Percentiles rank a stretch among this genome's conserved stretches.
These are phyloP conservation scores for Termitomyces sp. DNA, from an alignment of 768 basidiomycete species.

Conservation along the genomic window DNA sequence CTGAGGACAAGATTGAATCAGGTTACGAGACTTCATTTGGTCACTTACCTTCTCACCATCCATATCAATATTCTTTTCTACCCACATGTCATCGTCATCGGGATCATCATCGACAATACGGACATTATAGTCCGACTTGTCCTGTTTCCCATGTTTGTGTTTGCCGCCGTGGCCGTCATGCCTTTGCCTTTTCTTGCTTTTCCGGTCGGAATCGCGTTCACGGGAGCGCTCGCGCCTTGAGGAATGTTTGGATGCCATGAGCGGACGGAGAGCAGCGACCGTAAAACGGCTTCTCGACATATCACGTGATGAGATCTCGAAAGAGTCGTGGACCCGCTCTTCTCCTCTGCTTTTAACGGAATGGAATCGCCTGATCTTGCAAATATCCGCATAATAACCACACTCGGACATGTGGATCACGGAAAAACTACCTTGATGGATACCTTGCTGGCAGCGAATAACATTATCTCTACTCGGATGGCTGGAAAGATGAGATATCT, in stretches of 20 bases:
- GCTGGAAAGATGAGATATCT: conserved; percentile 96
- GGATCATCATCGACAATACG: conserved; percentile 68
- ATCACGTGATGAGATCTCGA: conserved; percentile 15
- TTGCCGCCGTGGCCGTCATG: conserved; percentile 36
- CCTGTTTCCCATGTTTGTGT: conserved; percentile 39
- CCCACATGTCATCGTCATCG: conserved; percentile 75
- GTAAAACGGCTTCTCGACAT: conserved; percentile 7
- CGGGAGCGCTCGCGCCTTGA: conserved; percentile 28
- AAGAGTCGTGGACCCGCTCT: too few species aligned
- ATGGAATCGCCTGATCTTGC: conserved; percentile 34
- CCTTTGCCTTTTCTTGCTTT: conserved; percentile 51
- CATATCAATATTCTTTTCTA: conserved; percentile 81
- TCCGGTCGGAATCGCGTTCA: conserved; percentile 37
- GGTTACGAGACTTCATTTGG: not conserved
- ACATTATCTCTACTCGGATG: conserved; percentile 91
- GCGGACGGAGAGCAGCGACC: not conserved
- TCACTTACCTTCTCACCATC: conserved; percentile 66
- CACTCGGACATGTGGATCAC: conserved; percentile 90
- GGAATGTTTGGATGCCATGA: conserved; percentile 17
- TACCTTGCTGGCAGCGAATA: conserved; percentile 91
- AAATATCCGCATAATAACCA: conserved; percentile 75
- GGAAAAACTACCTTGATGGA: conserved; percentile 97
- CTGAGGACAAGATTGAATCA: conserved; percentile 28
- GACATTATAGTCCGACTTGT: conserved; percentile 34
- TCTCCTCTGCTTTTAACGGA: not conserved